Evolutionary conservation across 345 rosid species (phyloP), one percentile per base, ranked within the genome.

Genomic region (Gynandropsis gynandra): DNA sequence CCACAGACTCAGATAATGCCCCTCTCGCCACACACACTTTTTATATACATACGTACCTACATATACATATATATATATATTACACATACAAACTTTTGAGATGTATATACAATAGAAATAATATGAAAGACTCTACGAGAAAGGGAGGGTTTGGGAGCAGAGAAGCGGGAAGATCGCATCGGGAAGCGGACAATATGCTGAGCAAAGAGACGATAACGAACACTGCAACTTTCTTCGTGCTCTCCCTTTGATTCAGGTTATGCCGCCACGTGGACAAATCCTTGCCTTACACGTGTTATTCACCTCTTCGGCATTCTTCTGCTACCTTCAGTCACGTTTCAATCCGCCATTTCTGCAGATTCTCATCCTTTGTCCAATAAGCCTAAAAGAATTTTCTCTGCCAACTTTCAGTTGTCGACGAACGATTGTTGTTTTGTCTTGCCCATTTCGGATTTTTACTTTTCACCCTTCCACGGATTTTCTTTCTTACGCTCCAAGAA

Each of bases 181-280:
- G 63, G 73, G 89, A 87, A 80, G 47, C 89, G 95, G 92, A 65
- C 86, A 73, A 64, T 61, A 66, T 64, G n/a, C 21, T 24, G 29
- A 24, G 53, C 53, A 52, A 70, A 50, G 4, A 42, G 76, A 58
- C 47, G 44, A 48, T 42, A 59, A 52, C 62, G 48, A 34, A 34
- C 35, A 34, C n/a, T 24, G 29, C 29, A 2, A 24, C 21, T 34
- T 42, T 43, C 62, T 54, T 7, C 0, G 54, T 17, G 34, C 10
- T 9, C 62, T 36, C 52, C 42, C 8, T 46, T 47, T 55, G 36
- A 20, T 3, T 20, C 21, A 1, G 8, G 62, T 48, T 60, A 12
- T 12, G 39, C 24, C 53, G 43, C 56, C 61, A 50, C 59, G 54
- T 59, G 18, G 33, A 7, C 7, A 40, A 11, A 36, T 54, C 4